Conservation (phyloP, 306 rosid species). For the Begonia loranthoides region DNA sequence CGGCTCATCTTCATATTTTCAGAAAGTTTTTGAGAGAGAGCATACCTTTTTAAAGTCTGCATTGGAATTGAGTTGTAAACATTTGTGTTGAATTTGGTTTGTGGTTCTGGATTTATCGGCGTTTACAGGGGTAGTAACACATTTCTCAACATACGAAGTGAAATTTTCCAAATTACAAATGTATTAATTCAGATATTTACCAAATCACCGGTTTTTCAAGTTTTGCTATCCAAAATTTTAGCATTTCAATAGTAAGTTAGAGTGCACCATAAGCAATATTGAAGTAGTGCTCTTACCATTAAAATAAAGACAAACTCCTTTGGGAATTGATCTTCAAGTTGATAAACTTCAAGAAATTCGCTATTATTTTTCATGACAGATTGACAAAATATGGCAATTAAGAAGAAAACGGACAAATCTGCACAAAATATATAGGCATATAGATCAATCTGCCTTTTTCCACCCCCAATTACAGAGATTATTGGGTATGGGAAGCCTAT, state of each 20-base stretch:
- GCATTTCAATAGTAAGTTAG: neutral
- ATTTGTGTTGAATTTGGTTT: too few species aligned
- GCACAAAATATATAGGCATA: constrained; percentile 94
- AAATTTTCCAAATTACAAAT: neutral
- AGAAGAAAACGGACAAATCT: constrained; percentile 77
- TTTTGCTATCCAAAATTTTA: neutral
- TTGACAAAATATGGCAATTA: constrained; percentile 79
- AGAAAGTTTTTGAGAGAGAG: too few species aligned
- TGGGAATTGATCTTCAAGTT: constrained; percentile 97
- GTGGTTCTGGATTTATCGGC: too few species aligned
- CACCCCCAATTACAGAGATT: constrained; percentile 89
- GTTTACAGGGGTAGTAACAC: too few species aligned
- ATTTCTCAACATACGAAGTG: too few species aligned
- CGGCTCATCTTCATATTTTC: too few species aligned
- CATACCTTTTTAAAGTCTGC: too few species aligned
- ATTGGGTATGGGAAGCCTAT: constrained; percentile 70
- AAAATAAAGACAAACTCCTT: constrained; percentile 75
- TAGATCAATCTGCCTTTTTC: constrained; percentile 80
- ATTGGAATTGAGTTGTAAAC: too few species aligned
- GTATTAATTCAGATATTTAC: neutral
- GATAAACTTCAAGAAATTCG: constrained; percentile 79
- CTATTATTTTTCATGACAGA: constrained; percentile 74
- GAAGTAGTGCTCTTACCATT: constrained; percentile 45
- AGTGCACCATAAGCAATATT: neutral
- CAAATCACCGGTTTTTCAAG: neutral